These are phyloP conservation scores for Gentiana macrophylla DNA, from an alignment of 257 asterid species.

Conservation along the genomic window DNA sequence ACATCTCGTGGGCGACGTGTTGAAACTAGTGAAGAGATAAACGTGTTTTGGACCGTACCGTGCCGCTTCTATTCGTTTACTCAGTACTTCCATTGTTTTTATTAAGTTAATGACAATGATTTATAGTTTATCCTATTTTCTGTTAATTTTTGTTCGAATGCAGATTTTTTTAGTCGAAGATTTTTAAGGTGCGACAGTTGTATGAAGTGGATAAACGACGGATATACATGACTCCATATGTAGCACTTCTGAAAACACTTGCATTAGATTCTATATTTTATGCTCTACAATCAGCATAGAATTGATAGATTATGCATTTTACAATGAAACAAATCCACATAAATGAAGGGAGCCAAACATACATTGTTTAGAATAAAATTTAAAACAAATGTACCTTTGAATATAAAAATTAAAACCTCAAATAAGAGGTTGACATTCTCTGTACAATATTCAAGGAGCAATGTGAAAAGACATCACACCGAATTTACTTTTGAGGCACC, in stretches of 20 bases:
- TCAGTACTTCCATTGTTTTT: not conserved
- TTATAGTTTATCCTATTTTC: not conserved
- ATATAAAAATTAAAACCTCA: no score
- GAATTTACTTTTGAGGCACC: no score
- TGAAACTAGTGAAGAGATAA: conserved; percentile 72
- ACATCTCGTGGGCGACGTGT: conserved; percentile 77
- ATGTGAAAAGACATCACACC: no score
- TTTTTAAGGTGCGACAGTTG: no score
- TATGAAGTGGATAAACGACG: not conserved
- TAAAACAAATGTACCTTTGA: no score
- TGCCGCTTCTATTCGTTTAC: not conserved
- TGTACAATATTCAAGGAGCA: conserved; percentile 1
- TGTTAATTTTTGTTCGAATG: not conserved
- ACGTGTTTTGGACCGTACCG: not conserved
- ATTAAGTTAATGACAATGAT: not conserved
- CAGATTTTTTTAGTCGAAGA: not conserved
- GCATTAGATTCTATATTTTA: not conserved
- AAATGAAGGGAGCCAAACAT: no score
- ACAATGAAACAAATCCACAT: no score
- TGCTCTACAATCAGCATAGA: no score
- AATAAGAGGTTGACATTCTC: not conserved
- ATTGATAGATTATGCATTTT: no score
- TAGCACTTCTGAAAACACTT: not conserved
- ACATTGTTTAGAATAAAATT: no score
- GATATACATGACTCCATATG: conserved; percentile 2